These are phyloP conservation scores for Periconia digitata DNA, from an alignment of 2,329 filamentous ascomycete genomes.

Conservation along the genomic window DNA sequence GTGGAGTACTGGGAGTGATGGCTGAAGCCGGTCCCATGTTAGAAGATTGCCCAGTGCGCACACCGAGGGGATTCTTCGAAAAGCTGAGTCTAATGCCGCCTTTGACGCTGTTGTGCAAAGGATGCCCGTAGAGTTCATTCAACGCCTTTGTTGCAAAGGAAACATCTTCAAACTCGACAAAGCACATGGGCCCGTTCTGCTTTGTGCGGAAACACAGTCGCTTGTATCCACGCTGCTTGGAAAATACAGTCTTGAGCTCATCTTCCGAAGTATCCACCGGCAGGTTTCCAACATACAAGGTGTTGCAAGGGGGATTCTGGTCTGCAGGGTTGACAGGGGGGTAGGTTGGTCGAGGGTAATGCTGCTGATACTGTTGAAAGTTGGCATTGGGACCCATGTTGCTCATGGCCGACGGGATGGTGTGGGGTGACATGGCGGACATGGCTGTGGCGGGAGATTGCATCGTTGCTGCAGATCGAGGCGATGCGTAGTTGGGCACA, in stretches of 20 bases:
- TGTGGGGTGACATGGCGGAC: slow-evolving; percentile 50
- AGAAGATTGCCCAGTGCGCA: slow-evolving; percentile 72
- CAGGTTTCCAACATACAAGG: slow-evolving; percentile 95
- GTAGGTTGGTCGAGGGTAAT: slow-evolving; percentile 67
- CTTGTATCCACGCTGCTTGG: slow-evolving; percentile 92
- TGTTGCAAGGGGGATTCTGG: slow-evolving; percentile 97
- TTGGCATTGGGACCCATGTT: slow-evolving; percentile 51
- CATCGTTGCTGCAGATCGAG: slow-evolving; percentile 51
- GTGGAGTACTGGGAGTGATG: slow-evolving; percentile 53
- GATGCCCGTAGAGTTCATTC: slow-evolving; percentile 83
- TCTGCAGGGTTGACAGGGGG: slow-evolving; percentile 92
- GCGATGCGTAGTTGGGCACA: slow-evolving; percentile 55
- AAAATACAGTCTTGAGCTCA: slow-evolving; percentile 91
- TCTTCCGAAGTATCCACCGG: slow-evolving; percentile 92
- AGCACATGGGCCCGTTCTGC: slow-evolving; percentile 96
- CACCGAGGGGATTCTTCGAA: slow-evolving; percentile 94
- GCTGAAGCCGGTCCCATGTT: slow-evolving; percentile 55
- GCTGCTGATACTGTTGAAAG: slow-evolving; percentile 59
- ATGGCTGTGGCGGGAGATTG: slow-evolving; percentile 50
- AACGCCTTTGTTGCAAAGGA: slow-evolving; percentile 89
- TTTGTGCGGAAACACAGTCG: slow-evolving; percentile 93
- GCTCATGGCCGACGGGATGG: slow-evolving; percentile 60
- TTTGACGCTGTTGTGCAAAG: slow-evolving; percentile 87
- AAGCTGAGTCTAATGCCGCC: slow-evolving; percentile 95
- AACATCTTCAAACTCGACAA: slow-evolving; percentile 95